Conservation (phyloP, 441 rosid species). For the Arabidopsis lyrata region DNA sequence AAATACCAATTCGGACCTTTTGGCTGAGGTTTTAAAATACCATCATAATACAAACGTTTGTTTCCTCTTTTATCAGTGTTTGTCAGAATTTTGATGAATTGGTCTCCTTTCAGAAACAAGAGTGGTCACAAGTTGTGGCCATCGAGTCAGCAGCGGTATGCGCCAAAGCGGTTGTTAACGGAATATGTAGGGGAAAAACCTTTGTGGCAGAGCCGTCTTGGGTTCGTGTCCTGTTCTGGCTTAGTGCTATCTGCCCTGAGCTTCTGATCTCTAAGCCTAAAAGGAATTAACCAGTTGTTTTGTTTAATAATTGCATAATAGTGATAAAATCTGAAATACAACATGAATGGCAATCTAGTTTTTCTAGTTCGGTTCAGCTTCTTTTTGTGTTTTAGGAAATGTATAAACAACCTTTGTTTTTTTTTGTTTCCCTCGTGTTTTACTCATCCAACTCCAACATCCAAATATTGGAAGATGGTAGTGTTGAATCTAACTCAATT, state of each 20-base stretch:
- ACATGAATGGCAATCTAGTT: no score
- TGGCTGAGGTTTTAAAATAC: conserved; percentile 28
- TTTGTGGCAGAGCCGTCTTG: conserved; percentile 40
- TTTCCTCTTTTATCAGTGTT: background rate
- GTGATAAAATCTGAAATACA: background rate
- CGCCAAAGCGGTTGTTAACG: conserved; percentile 29
- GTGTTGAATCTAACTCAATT: no score
- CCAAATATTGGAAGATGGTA: no score
- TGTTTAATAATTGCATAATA: background rate
- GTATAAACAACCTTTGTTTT: no score
- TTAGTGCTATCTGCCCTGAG: conserved; percentile 26
- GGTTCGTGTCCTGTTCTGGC: conserved; percentile 40
- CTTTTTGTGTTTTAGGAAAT: no score
- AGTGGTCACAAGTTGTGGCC: conserved; percentile 29
- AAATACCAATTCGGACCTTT: conserved; percentile 30
- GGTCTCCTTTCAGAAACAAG: conserved; percentile 16
- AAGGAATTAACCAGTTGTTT: background rate
- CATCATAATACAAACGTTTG: background rate
- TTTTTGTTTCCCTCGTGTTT: no score
- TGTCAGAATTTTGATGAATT: background rate
- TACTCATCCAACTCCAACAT: no score
- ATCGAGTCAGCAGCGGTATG: conserved; percentile 26
- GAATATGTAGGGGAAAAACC: conserved; percentile 29
- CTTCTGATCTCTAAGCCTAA: conserved; percentile 32
- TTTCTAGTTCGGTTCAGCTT: background rate